phyloP scores from a whole-genome alignment of 192 early-diverging fungal species.

The Backusella circina region DNA sequence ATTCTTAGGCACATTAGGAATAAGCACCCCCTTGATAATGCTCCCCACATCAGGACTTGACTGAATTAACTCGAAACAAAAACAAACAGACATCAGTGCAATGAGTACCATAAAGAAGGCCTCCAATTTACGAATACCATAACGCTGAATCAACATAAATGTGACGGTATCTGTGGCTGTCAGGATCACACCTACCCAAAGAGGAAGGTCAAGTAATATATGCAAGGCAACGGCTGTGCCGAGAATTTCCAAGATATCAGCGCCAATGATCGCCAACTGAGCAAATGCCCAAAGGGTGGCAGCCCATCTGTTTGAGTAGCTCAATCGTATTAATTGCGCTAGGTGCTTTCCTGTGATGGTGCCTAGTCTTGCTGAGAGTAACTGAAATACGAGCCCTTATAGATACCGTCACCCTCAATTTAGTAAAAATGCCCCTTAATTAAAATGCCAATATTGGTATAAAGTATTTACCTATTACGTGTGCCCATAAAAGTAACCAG shows the following conservation, averaged over 20 bases:
- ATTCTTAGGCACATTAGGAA: constrained; percentile 51
- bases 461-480: constrained; percentile 43
- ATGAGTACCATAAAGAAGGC: constrained; percentile 72
- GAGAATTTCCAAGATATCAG: constrained; percentile 76
- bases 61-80: constrained; percentile 62
- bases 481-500: constrained; percentile 63
- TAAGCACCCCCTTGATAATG: constrained; percentile 48
- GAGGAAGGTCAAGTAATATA: constrained; percentile 64
- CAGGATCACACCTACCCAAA: constrained; percentile 73
- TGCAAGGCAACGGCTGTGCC: constrained; percentile 87
- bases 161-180: constrained; percentile 76
- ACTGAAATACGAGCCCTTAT: constrained; percentile 56
- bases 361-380: constrained; percentile 56
- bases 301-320: constrained; percentile 45
- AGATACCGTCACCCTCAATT: neutral
- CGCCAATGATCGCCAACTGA: constrained; percentile 65
- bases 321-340: constrained; percentile 47
- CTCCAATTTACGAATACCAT: constrained; percentile 69
- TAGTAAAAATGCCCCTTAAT: neutral
- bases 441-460: neutral
- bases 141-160: constrained; percentile 64
- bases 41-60: constrained; percentile 44
- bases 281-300: constrained; percentile 55
- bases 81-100: constrained; percentile 68
- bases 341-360: constrained; percentile 62